Conservation (phyloP, 805 yeast genomes). For the Kluyveromyces starmeri region DNA sequence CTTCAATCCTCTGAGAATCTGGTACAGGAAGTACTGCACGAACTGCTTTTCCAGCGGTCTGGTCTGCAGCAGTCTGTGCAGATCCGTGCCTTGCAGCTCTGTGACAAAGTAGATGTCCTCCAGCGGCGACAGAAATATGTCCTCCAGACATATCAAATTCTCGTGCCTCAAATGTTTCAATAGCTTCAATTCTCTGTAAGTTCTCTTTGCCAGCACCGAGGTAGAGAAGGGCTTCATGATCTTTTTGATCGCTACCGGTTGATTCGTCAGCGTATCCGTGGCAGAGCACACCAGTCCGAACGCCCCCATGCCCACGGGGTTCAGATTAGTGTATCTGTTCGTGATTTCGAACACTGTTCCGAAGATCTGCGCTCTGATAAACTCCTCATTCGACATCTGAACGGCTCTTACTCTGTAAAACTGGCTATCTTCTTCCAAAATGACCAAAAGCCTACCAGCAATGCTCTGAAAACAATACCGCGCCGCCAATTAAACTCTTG, state of each 20-base stretch:
- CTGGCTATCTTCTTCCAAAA: no score
- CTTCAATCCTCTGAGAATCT: constrained; percentile 80
- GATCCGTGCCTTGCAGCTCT: constrained; percentile 92
- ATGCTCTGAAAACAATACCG: no score
- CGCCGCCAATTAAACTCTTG: no score
- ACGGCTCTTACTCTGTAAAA: no score
- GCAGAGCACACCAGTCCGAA: constrained; percentile 98
- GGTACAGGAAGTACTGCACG: constrained; percentile 93
- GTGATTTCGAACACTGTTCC: constrained; percentile 95
- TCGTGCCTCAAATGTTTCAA: constrained; percentile 92
- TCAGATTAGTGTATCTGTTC: constrained; percentile 77
- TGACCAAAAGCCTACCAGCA: no score
- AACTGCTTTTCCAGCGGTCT: constrained; percentile 94
- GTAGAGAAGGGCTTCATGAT: constrained; percentile 97
- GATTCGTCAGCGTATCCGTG: constrained; percentile 78
- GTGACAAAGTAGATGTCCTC: constrained; percentile 96
- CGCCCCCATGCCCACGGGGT: constrained; percentile 99
- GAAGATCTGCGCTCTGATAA: constrained; percentile 74
- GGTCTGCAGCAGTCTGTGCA: constrained; percentile 82
- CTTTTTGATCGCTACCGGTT: constrained; percentile 94
- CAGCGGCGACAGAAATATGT: constrained; percentile 85
- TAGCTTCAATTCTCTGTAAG: constrained; percentile 89
- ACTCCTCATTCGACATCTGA: constrained; percentile 32
- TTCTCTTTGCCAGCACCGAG: constrained; percentile 89
- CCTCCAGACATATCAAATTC: constrained; percentile 85